Evolutionary conservation across 805 yeast genomes (phyloP).

Genomic region (Saccharomycopsis amapae): DNA sequence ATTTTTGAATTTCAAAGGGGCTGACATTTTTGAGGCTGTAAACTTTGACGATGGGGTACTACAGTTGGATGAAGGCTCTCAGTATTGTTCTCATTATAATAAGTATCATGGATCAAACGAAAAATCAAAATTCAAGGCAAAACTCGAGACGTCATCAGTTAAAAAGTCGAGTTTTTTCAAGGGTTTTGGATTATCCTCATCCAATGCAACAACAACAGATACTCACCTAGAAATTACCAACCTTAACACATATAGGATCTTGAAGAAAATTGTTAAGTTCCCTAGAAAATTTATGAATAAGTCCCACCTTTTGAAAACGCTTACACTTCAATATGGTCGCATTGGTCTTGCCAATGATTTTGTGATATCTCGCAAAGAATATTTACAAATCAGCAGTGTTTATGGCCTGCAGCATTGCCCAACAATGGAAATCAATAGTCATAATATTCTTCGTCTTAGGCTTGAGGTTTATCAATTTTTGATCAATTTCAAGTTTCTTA

Average conservation of each 20-base stretch:
- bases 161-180: slow-evolving; percentile 14
- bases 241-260: slow-evolving; percentile 12
- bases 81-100: slow-evolving; percentile 15
- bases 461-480: slow-evolving; percentile 19
- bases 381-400: neutral
- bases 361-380: slow-evolving; percentile 9
- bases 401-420: slow-evolving; percentile 11
- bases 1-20: slow-evolving; percentile 9
- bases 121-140: slow-evolving; percentile 8
- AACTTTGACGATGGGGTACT: slow-evolving; percentile 19
- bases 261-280: slow-evolving; percentile 11
- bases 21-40: slow-evolving; percentile 17
- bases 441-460: slow-evolving; percentile 13
- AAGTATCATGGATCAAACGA: slow-evolving; percentile 16
- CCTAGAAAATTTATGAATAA: slow-evolving; percentile 11
- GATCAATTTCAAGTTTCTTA: slow-evolving; percentile 18
- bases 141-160: slow-evolving; percentile 1
- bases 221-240: slow-evolving; percentile 3
- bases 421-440: slow-evolving; percentile 2
- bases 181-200: neutral
- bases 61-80: slow-evolving; percentile 15
- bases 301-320: slow-evolving; percentile 11
- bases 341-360: slow-evolving; percentile 21
- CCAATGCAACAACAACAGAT: neutral
- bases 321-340: slow-evolving; percentile 19